Conservation (phyloP, 352 stramenopile species). For the Pythium sukuiense region DNA sequence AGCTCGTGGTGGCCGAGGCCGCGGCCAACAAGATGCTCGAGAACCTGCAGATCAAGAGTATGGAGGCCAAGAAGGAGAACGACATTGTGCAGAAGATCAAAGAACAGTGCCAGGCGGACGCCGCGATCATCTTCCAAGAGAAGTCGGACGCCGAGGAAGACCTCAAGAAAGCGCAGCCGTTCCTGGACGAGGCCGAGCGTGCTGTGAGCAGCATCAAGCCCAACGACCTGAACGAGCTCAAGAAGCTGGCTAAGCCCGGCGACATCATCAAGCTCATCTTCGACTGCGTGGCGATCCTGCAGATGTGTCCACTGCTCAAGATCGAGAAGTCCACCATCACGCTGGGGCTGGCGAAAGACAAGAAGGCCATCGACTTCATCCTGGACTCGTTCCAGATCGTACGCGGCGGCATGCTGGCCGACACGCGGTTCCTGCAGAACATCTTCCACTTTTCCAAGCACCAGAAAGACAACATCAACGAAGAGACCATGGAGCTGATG, state of each 20-base stretch:
- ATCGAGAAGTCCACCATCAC: slow-evolving; percentile 61
- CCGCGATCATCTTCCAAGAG: slow-evolving; percentile 73
- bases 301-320: slow-evolving; percentile 83
- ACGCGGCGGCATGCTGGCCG: slow-evolving; percentile 83
- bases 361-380: slow-evolving; percentile 82
- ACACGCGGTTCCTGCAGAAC: slow-evolving; percentile 86
- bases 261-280: slow-evolving; percentile 94
- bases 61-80: slow-evolving; percentile 90
- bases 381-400: slow-evolving; percentile 86
- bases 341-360: slow-evolving; percentile 84
- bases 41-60: slow-evolving; percentile 68
- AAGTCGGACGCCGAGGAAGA: slow-evolving; percentile 89
- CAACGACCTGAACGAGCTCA: slow-evolving; percentile 91
- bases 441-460: slow-evolving; percentile 91
- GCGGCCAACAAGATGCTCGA: slow-evolving; percentile 86
- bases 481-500: slow-evolving; percentile 93
- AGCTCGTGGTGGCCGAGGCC: slow-evolving; percentile 79
- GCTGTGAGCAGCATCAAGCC: slow-evolving; percentile 87
- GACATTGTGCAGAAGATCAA: slow-evolving; percentile 89
- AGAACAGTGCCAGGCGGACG: slow-evolving; percentile 81
- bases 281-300: slow-evolving; percentile 88
- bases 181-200: slow-evolving; percentile 87
- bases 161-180: slow-evolving; percentile 88
- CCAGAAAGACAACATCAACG: slow-evolving; percentile 92
- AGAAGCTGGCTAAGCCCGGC: slow-evolving; percentile 88